Base-by-base conservation (phyloP, 2,329 filamentous ascomycete species). In the Ascochyta fabae region DNA sequence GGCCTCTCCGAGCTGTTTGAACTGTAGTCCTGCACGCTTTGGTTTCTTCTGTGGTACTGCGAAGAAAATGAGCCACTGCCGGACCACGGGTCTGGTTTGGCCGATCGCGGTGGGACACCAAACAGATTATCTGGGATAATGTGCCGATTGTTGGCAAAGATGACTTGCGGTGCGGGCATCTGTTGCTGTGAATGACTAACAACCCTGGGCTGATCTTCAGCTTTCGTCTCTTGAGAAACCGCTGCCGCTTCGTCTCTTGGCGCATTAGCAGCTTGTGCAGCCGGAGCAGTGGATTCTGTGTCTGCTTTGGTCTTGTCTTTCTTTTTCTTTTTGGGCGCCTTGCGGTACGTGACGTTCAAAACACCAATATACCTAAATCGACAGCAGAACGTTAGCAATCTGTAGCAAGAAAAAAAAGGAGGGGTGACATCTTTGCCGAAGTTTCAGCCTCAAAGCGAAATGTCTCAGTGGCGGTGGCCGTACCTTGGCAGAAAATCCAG, bases 321-420 rank as follows among this genome's bases (percentile, higher is more conserved):
- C 69, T 82, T 84, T 57, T 79, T 77, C 48, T 80, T 87, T 51
- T 92, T 91, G 2, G 86, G 82, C 54, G 88, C 87, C 73, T 96
- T 96, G 46, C 92, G 91, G 73, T 96, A 97, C 0, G 92, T 97
- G 19, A 97, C 94, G 74, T 97, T 98, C 46, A 99, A 79, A 38
- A 99, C 95, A 60, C 95, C 95, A 68, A 99, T 98, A 68, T 99
- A 98, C 72, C 92, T 96, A 74, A 60, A 65, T 56, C 53, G 45
- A 60, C 46, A 69, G 62, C 53, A 67, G 43, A 53, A 64, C 49
- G 62, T 77, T 71, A 77, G 75, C 69, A 64, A 58, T 60, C 19
- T 43, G 16, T 55, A 45, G 54, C 34, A 59, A 31, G 19, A 43
- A 47, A 35, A 6, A 26, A 19, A 22, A 13, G 15, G 16, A 49